phyloP scores from a whole-genome alignment of 371 early-diverging fungal genomes.

The Funneliformis caledonium region DNA sequence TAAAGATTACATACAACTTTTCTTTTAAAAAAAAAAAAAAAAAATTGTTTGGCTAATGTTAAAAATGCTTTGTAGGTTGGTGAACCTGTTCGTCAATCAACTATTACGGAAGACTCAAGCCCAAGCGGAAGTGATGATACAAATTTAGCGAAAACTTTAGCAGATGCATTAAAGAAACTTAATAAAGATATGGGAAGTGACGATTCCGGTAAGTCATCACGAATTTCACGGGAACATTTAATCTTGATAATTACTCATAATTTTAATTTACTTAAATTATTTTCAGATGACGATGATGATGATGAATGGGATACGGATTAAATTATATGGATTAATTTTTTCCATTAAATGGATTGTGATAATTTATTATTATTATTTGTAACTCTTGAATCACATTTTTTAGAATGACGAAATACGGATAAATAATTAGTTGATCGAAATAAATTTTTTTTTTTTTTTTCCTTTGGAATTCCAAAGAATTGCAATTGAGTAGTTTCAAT shows the following conservation, averaged over 20 bases:
- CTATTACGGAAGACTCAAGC: constrained; percentile 34
- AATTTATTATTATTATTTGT: no score
- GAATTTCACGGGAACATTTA: not conserved
- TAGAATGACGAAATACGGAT: no score
- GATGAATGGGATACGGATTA: not conserved
- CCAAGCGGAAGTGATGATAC: constrained; percentile 38
- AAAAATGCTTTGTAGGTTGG: not conserved
- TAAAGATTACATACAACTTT: constrained; percentile 42
- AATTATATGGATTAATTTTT: no score
- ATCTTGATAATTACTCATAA: not conserved
- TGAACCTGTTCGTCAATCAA: constrained; percentile 40
- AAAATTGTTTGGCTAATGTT: not conserved
- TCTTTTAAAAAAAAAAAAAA: not conserved
- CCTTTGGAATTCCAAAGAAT: no score
- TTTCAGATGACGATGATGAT: not conserved
- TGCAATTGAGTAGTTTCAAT: no score
- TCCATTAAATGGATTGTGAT: no score
- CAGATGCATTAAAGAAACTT: constrained; percentile 44
- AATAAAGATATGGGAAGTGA: not conserved
- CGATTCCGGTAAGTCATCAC: constrained; percentile 20
- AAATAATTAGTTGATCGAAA: no score
- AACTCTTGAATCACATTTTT: no score
- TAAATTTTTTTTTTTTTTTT: no score
- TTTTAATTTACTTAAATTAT: not conserved
- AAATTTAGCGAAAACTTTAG: constrained; percentile 43